Conservation (phyloP, 2,329 filamentous ascomycete species). For the Calcarisporium arbuscula region DNA sequence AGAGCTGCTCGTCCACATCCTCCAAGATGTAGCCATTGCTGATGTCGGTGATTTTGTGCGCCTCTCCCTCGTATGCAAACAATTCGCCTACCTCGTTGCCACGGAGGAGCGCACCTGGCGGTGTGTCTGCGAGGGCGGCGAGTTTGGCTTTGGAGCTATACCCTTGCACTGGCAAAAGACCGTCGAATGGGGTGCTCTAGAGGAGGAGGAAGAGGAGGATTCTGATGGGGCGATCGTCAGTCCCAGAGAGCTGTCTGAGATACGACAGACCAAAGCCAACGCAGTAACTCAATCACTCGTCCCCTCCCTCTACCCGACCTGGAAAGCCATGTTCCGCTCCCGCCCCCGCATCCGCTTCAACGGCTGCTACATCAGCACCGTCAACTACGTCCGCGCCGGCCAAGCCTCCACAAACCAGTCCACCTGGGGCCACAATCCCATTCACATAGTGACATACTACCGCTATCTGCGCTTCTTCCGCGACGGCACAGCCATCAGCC, state of each 20-base stretch:
- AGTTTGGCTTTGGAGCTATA: constrained; percentile 79
- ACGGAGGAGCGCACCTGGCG: constrained; percentile 87
- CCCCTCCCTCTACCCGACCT: constrained; percentile 42
- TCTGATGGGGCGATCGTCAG: constrained; percentile 26
- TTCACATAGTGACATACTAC: constrained; percentile 97
- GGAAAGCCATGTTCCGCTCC: constrained; percentile 67
- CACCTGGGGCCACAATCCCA: constrained; percentile 67
- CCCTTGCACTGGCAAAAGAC: constrained; percentile 69
- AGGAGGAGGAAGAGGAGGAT: constrained; percentile 19
- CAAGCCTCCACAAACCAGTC: constrained; percentile 63
- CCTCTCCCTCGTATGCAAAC: constrained; percentile 76
- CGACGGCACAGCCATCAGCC: constrained; percentile 74
- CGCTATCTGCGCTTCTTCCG: constrained; percentile 94
- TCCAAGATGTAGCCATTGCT: constrained; percentile 62
- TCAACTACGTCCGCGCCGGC: constrained; percentile 87
- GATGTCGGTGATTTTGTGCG: constrained; percentile 75
- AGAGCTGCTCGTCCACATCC: constrained; percentile 76
- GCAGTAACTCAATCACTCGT: constrained; percentile 35
- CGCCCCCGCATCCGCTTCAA: constrained; percentile 89
- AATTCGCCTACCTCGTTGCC: constrained; percentile 75
- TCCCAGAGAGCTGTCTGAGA: constrained; percentile 28
- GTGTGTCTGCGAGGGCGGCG: constrained; percentile 58
- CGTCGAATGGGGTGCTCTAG: constrained; percentile 47
- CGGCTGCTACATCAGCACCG: constrained; percentile 92
- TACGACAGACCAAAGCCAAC: constrained; percentile 24